Conservation (phyloP, 2,329 filamentous ascomycete genomes). For the Clonostachys chloroleuca region DNA sequence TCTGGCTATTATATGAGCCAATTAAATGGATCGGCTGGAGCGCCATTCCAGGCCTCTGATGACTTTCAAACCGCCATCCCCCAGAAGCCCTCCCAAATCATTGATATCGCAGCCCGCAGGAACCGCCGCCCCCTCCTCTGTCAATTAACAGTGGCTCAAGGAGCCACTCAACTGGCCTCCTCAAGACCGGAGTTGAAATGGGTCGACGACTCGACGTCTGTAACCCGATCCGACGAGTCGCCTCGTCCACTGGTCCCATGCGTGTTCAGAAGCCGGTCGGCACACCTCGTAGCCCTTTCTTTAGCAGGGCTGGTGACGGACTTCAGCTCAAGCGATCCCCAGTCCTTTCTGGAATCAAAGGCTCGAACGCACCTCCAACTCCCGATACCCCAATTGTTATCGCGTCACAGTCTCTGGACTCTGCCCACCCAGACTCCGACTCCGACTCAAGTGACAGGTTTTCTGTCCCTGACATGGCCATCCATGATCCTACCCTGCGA, state of each 20-base stretch:
- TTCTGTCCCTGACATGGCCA: constrained; percentile 15
- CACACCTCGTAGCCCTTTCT: constrained; percentile 28
- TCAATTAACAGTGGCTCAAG: constrained; percentile 33
- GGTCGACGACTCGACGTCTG: constrained; percentile 36
- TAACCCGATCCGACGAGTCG: constrained; percentile 48
- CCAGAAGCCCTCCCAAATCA: constrained; percentile 30
- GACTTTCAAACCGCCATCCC: neutral
- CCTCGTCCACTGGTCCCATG: constrained; percentile 40
- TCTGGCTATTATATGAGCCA: neutral
- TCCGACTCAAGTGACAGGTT: constrained; percentile 22
- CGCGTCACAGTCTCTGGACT: constrained; percentile 22
- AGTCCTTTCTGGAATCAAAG: constrained; percentile 25
- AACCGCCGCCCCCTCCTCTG: constrained; percentile 40
- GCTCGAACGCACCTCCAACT: constrained; percentile 40
- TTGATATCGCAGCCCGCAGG: constrained; percentile 50
- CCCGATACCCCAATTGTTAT: constrained; percentile 41
- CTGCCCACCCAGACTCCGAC: constrained; percentile 3
- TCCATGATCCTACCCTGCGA: constrained; percentile 39
- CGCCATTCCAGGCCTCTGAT: neutral
- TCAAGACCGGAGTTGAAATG: constrained; percentile 44
- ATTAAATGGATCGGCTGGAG: neutral
- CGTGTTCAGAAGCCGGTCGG: constrained; percentile 22
- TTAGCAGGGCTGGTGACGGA: constrained; percentile 40
- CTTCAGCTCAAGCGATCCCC: constrained; percentile 38
- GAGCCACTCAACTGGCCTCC: constrained; percentile 32